Conservation (phyloP, 306 rosid genomes). For the Sesbania bispinosa region DNA sequence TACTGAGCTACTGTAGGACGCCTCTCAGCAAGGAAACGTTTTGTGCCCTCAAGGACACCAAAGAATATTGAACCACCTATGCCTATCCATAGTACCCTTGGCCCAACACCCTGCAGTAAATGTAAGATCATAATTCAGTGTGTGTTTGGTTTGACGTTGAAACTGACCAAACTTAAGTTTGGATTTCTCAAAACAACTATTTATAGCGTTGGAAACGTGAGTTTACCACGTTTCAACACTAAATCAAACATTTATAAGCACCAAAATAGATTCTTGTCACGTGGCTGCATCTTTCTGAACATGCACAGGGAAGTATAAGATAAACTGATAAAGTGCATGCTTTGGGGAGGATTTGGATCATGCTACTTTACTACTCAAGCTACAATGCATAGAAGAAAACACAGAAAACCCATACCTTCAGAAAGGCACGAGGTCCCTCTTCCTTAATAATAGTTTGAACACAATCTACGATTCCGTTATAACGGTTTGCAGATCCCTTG, state of each 20-base stretch:
- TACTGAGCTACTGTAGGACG: slow-evolving; percentile 28
- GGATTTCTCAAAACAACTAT: neutral
- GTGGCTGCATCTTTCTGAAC: neutral
- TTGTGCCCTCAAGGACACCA: slow-evolving; percentile 69
- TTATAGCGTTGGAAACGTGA: slow-evolving; percentile 13
- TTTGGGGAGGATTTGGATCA: slow-evolving; percentile 14
- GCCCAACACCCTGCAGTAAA: slow-evolving; percentile 59
- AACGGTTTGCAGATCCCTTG: slow-evolving; percentile 83
- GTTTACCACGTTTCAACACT: too few species aligned
- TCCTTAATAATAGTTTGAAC: slow-evolving; percentile 88
- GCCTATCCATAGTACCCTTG: slow-evolving; percentile 86
- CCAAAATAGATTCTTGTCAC: neutral
- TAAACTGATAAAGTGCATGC: slow-evolving; percentile 4
- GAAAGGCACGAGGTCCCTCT: slow-evolving; percentile 79
- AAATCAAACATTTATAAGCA: too few species aligned
- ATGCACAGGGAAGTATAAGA: neutral
- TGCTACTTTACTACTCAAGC: neutral
- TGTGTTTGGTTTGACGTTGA: too few species aligned
- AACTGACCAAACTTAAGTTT: too few species aligned
- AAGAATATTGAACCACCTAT: slow-evolving; percentile 83
- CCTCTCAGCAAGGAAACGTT: slow-evolving; percentile 56
- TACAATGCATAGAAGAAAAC: slow-evolving; percentile 13
- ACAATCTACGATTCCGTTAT: slow-evolving; percentile 80
- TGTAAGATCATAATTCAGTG: neutral
- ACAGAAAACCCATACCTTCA: slow-evolving; percentile 57